Evolutionary conservation across 2,329 filamentous ascomycete species (phyloP).

Genomic region (Talaromyces rugulosus): DNA sequence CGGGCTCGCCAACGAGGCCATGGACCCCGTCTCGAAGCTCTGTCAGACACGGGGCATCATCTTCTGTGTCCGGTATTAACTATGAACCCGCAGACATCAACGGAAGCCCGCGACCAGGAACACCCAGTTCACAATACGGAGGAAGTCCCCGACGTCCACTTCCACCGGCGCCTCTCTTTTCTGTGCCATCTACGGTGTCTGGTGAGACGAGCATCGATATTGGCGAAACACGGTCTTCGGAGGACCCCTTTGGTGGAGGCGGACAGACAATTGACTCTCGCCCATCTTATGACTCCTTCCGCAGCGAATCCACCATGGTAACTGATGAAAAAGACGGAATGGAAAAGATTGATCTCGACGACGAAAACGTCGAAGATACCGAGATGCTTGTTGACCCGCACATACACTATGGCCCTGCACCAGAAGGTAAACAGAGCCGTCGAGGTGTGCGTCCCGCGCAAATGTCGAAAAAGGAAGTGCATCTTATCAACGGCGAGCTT

Average conservation of each 20-base stretch:
- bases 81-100: conserved; percentile 89
- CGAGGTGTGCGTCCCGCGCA: conserved; percentile 82
- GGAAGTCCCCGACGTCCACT: conserved; percentile 82
- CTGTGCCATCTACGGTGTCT: conserved; percentile 46
- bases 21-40: conserved; percentile 57
- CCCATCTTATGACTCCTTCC: conserved; percentile 62
- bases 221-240: conserved; percentile 61
- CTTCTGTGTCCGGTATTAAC: conserved; percentile 53
- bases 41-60: conserved; percentile 41
- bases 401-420: conserved; percentile 77
- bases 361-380: conserved; percentile 50
- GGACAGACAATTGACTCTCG: conserved; percentile 42
- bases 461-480: conserved; percentile 89
- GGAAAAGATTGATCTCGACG: conserved; percentile 41
- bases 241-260: conserved; percentile 67
- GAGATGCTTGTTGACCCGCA: conserved; percentile 58
- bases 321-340: conserved; percentile 49
- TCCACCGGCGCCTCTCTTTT: conserved; percentile 83
- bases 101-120: conserved; percentile 83
- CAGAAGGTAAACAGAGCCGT: conserved; percentile 78
- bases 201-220: conserved; percentile 44
- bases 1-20: conserved; percentile 44
- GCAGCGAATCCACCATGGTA: conserved; percentile 55
- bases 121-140: conserved; percentile 82
- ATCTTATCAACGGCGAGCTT: conserved; percentile 94